These are phyloP conservation scores for Neovahlkampfia damariscottae DNA, from an alignment of 78 protist species.

Conservation along the genomic window DNA sequence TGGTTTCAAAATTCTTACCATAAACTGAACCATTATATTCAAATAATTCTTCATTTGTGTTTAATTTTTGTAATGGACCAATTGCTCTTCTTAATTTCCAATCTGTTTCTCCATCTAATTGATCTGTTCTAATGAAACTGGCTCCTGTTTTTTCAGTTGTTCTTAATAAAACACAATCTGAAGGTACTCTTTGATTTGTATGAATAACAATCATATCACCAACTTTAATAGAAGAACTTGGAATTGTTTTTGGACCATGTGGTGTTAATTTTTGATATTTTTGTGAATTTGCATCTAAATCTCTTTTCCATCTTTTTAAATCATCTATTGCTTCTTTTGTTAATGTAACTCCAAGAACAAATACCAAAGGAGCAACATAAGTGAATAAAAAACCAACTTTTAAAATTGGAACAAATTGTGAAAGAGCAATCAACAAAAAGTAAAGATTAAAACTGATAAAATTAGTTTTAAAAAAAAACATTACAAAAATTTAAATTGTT, in stretches of 20 bases:
- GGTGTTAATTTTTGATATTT: conserved; percentile 42
- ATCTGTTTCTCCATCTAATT: conserved; percentile 92
- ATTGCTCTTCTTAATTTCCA: conserved; percentile 77
- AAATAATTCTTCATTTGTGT: conserved; percentile 26
- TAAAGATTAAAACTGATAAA: conserved; percentile 85
- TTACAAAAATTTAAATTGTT: conserved; percentile 85
- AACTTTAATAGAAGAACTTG: conserved; percentile 46
- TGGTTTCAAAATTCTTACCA: conserved; percentile 4
- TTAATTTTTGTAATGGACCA: conserved; percentile 36
- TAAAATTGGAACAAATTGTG: conserved; percentile 83
- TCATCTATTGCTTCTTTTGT: conserved; percentile 84
- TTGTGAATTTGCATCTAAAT: conserved; percentile 69
- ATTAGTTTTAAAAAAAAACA: no score
- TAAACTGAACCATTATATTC: conserved; percentile 28
- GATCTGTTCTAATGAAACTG: conserved; percentile 81
- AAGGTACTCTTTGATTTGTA: conserved; percentile 70
- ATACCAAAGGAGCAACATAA: conserved; percentile 83
- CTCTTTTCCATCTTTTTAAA: conserved; percentile 63
- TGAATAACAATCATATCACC: conserved; percentile 63
- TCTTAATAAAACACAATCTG: conserved; percentile 72
- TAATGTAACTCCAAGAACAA: conserved; percentile 72
- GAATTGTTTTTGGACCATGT: conserved; percentile 34
- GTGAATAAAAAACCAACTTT: conserved; percentile 80
- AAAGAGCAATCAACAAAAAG: conserved; percentile 77
- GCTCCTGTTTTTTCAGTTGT: conserved; percentile 78